These are phyloP conservation scores for Spirogloea muscicola DNA, from an alignment of 139 green algal genomes.

Conservation along the genomic window DNA sequence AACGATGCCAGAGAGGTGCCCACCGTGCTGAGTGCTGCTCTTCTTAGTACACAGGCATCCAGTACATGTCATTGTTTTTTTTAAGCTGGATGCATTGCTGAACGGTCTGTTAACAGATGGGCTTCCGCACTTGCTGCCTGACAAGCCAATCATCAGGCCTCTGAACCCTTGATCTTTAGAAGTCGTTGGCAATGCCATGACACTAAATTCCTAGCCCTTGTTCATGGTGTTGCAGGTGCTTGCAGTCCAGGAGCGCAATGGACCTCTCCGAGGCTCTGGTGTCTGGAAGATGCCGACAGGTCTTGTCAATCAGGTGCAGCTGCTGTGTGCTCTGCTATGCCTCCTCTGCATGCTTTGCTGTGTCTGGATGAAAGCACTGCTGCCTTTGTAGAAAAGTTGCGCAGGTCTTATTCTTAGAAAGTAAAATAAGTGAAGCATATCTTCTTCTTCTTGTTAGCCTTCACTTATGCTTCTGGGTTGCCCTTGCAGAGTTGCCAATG, in stretches of 20 bases:
- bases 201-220: background rate
- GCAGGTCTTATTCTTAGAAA: background rate
- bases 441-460: background rate
- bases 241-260: slow-evolving; percentile 52
- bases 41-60: background rate
- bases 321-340: background rate
- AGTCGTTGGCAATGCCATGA: background rate
- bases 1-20: slow-evolving; percentile 23
- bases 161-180: background rate
- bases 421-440: background rate
- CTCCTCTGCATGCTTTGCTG: background rate
- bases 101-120: background rate
- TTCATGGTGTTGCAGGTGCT: slow-evolving; percentile 32
- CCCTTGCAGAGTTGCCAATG: background rate
- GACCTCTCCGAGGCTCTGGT: slow-evolving; percentile 34
- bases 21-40: background rate
- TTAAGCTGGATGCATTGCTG: background rate
- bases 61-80: slow-evolving; percentile 1
- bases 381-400: background rate
- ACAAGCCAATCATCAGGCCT: background rate
- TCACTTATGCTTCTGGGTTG: background rate
- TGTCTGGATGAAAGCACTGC: background rate
- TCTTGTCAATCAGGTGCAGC: slow-evolving; percentile 31
- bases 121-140: background rate
- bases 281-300: slow-evolving; percentile 59